Conservation (phyloP, 2,329 filamentous ascomycete genomes). For the Pezizomycotina sp. region DNA sequence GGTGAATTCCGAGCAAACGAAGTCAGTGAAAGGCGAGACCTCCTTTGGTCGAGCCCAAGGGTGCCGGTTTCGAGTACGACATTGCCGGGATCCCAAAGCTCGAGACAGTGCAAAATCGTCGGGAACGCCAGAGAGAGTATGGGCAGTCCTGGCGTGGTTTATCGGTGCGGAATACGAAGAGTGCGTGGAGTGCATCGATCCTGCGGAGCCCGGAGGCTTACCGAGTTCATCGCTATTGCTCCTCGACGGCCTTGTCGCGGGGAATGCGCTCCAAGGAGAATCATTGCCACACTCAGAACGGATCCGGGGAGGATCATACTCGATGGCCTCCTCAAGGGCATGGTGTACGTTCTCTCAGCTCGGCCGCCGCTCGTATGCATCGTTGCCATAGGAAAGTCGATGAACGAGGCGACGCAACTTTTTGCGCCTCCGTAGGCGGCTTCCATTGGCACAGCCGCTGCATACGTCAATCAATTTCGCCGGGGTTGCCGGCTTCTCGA, state of each 20-base stretch:
- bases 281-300: conserved; percentile 12
- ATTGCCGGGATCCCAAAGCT: conserved; percentile 14
- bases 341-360: conserved; percentile 14
- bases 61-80: conserved; percentile 7
- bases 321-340: conserved; percentile 9
- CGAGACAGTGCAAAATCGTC: conserved; percentile 12
- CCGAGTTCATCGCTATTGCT: conserved; percentile 15
- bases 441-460: conserved; percentile 88
- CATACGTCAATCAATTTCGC: conserved; percentile 82
- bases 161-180: too few species aligned
- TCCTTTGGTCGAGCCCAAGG: conserved; percentile 13
- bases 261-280: conserved; percentile 2
- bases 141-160: conserved; percentile 16
- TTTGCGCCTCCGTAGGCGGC: conserved; percentile 30
- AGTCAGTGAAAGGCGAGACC: conserved; percentile 16
- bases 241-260: conserved; percentile 12
- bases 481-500: conserved; percentile 91
- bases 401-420: conserved; percentile 35
- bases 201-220: too few species aligned
- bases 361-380: conserved; percentile 13
- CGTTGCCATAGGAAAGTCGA: conserved; percentile 8
- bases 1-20: conserved; percentile 15
- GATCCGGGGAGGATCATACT: conserved; percentile 8
- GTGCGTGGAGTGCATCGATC: too few species aligned
- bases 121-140: conserved; percentile 16